Base-by-base conservation (phyloP, 208 protist genomes). In the Trypanosoma mega region DNA sequence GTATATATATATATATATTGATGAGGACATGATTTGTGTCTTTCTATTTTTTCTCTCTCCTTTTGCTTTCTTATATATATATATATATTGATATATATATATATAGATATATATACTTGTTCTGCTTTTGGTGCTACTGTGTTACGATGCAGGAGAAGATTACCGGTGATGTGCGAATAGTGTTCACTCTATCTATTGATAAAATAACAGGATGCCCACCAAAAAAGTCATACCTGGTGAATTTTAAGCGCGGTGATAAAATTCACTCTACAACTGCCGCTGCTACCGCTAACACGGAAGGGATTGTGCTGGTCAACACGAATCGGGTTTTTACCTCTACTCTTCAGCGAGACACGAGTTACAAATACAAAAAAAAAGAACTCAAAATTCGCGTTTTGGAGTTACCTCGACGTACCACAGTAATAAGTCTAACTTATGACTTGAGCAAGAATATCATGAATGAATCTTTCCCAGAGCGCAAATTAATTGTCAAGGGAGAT, bases 151-250 rank as follows among this genome's bases (percentile, higher is more conserved):
- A 57, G 21, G 1, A 39, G 24, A 58, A 58, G n/a, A 14, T 57
- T 27, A 65, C 11, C 24, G 36, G 59, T 23, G 59, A 55, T 65
- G 59, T 65, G 16, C 43, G 50, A 33, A 46, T 69, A 37, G 46
- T 63, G 33, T 47, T 51, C 6, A 43, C 18, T 23, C 33, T 79
- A 44, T 47, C 49, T 2, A 43, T 75, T 37, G 64, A 76, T 26
- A 45, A 64, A 24, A 59, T 84, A 31, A 72, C 59, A 0, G 59
- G 47, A 50, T 54, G 59, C 26, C n/a, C 8, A 16, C 36, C 59
- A 9, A 47, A 47, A 26, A 54, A 55, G 33, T 18, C 9, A 9
- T 65, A 65, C 18, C 11, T 57, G 8, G n/a, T 65, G 20, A 34
- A 55, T 18, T 27, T 65, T 21, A 65, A 65, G 41, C 43, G 59